Conservation (phyloP, 2,329 filamentous ascomycete genomes). For the Cryphonectria radicalis region DNA sequence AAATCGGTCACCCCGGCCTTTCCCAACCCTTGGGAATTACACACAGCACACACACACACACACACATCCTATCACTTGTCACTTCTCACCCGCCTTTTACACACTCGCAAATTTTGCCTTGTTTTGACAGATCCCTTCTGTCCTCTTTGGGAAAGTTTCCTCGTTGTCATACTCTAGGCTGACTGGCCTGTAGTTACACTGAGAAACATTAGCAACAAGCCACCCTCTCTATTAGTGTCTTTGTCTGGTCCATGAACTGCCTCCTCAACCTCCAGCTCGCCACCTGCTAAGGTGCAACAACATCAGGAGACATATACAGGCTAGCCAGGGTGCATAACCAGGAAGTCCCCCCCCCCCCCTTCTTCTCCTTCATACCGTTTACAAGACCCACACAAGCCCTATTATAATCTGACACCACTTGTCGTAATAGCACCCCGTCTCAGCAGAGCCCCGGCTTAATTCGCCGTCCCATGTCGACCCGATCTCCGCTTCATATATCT, state of each 20-base stretch:
- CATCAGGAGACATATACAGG: neutral
- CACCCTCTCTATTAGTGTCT: neutral
- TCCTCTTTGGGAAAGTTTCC: neutral
- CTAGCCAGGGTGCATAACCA: constrained; percentile 6
- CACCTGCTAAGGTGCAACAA: neutral
- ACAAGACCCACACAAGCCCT: constrained; percentile 16
- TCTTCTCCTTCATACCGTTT: constrained; percentile 23
- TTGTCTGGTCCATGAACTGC: neutral
- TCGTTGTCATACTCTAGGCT: neutral
- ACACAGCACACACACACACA: neutral
- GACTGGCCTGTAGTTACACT: neutral
- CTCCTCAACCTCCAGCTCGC: neutral
- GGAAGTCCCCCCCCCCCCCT: neutral
- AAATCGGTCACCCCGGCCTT: neutral
- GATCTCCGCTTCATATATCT: constrained; percentile 23
- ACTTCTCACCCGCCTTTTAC: neutral
- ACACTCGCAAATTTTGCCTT: neutral
- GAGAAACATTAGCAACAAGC: neutral
- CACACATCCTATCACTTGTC: neutral
- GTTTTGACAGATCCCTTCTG: neutral
- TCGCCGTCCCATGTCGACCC: constrained; percentile 13
- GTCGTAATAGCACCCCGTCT: constrained; percentile 14
- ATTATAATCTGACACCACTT: constrained; percentile 25
- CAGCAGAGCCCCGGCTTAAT: constrained; percentile 10
- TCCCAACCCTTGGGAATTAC: neutral